Evolutionary conservation across 257 asterid genomes (phyloP).

Genomic region (Jaltomata sinuosa): DNA sequence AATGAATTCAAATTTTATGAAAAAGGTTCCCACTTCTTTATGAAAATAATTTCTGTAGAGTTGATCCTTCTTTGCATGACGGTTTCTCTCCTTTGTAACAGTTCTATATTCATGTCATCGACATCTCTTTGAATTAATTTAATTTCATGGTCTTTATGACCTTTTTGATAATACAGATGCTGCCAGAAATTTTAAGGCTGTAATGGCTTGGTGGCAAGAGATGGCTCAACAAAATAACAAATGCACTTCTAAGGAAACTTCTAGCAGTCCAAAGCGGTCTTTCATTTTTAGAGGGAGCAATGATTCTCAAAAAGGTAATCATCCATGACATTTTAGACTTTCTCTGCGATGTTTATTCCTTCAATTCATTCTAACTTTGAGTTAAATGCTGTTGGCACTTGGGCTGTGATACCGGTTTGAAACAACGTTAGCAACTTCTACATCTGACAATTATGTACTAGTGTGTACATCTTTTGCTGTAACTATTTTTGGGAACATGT

Average conservation of each 20-base stretch:
- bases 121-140: not conserved
- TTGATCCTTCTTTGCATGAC: not conserved
- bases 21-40: not conserved
- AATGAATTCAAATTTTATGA: not conserved
- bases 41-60: not conserved
- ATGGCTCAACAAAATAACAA: conserved; percentile 89
- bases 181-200: conserved; percentile 61
- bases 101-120: not conserved
- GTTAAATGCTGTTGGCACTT: not conserved
- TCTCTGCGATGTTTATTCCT: not conserved
- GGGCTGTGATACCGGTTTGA: not conserved
- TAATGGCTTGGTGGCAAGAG: conserved; percentile 99
- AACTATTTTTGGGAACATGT: not conserved
- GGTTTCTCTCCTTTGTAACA: not conserved
- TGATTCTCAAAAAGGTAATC: conserved; percentile 50
- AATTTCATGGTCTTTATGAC: not conserved
- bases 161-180: conserved; percentile 37
- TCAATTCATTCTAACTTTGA: not conserved
- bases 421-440: not conserved
- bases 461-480: not conserved
- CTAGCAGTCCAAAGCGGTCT: conserved; percentile 17
- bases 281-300: conserved; percentile 24
- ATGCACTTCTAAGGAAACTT: conserved; percentile 25
- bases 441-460: not conserved
- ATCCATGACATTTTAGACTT: conserved; percentile 4